Base-by-base conservation (phyloP, 345 rosid species). In the Eucalyptus marginata region DNA sequence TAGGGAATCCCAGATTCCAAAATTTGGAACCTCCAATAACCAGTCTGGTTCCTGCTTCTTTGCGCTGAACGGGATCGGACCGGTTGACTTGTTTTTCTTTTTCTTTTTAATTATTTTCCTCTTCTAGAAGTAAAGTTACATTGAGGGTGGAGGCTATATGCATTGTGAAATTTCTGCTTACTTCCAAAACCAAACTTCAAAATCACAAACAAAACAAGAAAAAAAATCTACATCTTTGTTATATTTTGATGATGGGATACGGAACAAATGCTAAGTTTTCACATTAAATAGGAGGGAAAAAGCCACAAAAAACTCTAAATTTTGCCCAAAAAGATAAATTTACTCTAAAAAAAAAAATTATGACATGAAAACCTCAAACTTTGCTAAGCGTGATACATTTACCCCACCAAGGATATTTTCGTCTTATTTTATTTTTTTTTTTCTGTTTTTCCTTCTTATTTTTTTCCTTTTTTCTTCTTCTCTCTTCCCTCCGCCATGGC, bases 51-150 rank as follows among this genome's bases (percentile, higher is more conserved):
- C n/a, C 0, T 58, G 0, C 14, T 10, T 58, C 29, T 7, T 58
- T 24, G 27, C 0, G 2, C n/a, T 25, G 13, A 11, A 58, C 64
- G 13, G 27, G 1, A 58, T 5, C 3, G 27, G 1, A 52, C 24
- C 58, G 10, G 0, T 58, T 25, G 64, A 4, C 64, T 58, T 58
- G 25, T 58, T 24, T 56, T 58, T 58, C 7, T 52, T 52, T 52
- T 18, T 52, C 10, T 18, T 52, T 52, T 20, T 52, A 52, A 52
- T 58, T 17, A 7, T 58, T 58, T 58, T 58, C 27, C 64, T 58
- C 64, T 58, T 58, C n/a, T 25, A 58, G 64, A 58, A 58, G 58
- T 25, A 58, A 56, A 22, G 64, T 13, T 58, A 25, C 64, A 58
- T 58, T 24, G 64, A 58, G 13, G 7, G 64, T 25, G 27, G 64